Conservation (phyloP, 1,139 yeast species). For the Pichia sp. region DNA sequence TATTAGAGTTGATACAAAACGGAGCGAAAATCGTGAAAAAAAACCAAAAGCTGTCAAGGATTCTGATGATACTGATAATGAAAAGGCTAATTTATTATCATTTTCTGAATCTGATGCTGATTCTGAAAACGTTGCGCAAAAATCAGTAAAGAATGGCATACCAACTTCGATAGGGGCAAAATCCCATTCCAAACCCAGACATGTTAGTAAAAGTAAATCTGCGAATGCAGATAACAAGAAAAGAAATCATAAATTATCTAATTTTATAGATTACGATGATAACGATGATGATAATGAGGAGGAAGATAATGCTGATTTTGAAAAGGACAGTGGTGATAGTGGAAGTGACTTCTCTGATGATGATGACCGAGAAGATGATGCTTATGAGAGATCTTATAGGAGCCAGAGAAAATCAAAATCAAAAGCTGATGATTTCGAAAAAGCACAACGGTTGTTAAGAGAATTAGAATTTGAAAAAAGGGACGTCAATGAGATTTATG, state of each 20-base stretch:
- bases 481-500: slow-evolving; percentile 9
- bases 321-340: neutral
- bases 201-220: too few species aligned
- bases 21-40: too few species aligned
- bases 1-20: too few species aligned
- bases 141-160: too few species aligned
- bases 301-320: neutral
- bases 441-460: slow-evolving; percentile 9
- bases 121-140: too few species aligned
- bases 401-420: neutral
- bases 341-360: neutral
- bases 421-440: slow-evolving; percentile 3
- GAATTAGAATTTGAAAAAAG: slow-evolving; percentile 15
- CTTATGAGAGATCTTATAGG: neutral
- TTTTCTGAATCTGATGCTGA: too few species aligned
- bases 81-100: too few species aligned
- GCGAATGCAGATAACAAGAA: neutral
- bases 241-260: too few species aligned
- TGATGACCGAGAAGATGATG: neutral
- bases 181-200: too few species aligned
- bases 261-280: neutral
- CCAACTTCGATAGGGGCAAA: too few species aligned
- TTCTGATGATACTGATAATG: too few species aligned
- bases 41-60: too few species aligned
- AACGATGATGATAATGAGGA: neutral